Conservation (phyloP, 495 filamentous ascomycete genomes). For the Penicillium cosmopolitanum region DNA sequence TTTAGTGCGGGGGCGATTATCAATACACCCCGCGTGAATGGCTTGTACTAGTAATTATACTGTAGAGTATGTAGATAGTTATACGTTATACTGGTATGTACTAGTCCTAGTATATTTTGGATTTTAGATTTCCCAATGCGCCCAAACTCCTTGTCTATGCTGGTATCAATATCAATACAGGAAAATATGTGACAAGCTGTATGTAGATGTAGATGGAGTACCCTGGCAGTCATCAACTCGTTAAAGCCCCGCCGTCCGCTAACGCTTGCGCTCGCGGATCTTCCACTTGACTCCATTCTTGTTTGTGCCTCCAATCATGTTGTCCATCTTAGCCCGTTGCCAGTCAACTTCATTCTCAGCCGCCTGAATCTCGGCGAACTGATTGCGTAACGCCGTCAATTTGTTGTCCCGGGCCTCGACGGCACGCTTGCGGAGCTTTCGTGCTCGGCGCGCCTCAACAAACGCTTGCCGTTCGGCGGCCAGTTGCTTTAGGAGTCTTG, state of each 20-base stretch:
- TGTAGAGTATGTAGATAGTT: too few species aligned
- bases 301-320: slow-evolving; percentile 76
- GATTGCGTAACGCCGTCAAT: slow-evolving; percentile 66
- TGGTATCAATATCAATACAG: slow-evolving; percentile 26
- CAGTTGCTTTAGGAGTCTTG: slow-evolving; percentile 46
- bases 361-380: slow-evolving; percentile 68
- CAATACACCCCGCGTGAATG: neutral
- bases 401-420: slow-evolving; percentile 54
- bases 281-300: slow-evolving; percentile 85
- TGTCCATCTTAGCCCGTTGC: slow-evolving; percentile 79
- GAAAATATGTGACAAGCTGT: slow-evolving; percentile 11
- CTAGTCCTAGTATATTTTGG: neutral
- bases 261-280: slow-evolving; percentile 79
- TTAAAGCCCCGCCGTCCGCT: slow-evolving; percentile 24
- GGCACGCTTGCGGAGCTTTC: slow-evolving; percentile 53
- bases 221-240: slow-evolving; percentile 32
- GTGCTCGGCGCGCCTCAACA: slow-evolving; percentile 44
- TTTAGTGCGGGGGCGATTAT: neutral
- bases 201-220: slow-evolving; percentile 7
- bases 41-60: neutral
- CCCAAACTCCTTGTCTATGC: slow-evolving; percentile 30
- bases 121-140: slow-evolving; percentile 13
- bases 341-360: slow-evolving; percentile 79
- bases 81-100: too few species aligned
- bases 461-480: slow-evolving; percentile 46